Conservation (phyloP, 768 basidiomycete species). For the Lactarius sp. region DNA sequence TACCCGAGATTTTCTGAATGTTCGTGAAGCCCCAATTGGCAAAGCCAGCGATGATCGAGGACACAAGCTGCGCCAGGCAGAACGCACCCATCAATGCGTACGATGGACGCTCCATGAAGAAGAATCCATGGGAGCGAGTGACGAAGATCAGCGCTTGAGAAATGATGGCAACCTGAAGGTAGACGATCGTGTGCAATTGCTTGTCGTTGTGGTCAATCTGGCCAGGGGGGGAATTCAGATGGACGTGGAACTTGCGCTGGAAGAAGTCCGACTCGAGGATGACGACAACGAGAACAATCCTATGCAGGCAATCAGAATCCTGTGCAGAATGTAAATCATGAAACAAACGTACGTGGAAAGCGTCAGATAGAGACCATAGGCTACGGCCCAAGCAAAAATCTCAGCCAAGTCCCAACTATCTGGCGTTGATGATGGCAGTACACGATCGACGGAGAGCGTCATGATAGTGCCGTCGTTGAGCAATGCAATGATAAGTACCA, state of each 20-base stretch:
- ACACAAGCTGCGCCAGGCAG: slow-evolving; percentile 88
- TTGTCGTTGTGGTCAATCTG: slow-evolving; percentile 51
- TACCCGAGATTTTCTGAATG: slow-evolving; percentile 74
- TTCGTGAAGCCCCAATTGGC: slow-evolving; percentile 93
- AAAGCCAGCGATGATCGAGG: slow-evolving; percentile 92
- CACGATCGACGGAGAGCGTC: slow-evolving; percentile 95
- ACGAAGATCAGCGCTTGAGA: slow-evolving; percentile 97
- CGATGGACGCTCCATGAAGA: slow-evolving; percentile 96
- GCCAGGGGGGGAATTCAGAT: slow-evolving; percentile 35
- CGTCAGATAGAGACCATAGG: slow-evolving; percentile 92
- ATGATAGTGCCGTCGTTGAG: slow-evolving; percentile 99
- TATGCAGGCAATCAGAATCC: slow-evolving; percentile 30
- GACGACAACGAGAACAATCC: slow-evolving; percentile 72
- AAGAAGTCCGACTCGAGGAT: slow-evolving; percentile 89
- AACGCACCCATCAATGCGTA: slow-evolving; percentile 85
- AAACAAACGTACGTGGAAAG: slow-evolving; percentile 68
- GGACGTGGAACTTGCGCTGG: slow-evolving; percentile 78
- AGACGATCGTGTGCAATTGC: slow-evolving; percentile 85
- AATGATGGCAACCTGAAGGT: slow-evolving; percentile 97
- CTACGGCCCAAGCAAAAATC: slow-evolving; percentile 93
- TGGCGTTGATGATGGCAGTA: slow-evolving; percentile 86
- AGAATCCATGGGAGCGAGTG: slow-evolving; percentile 90
- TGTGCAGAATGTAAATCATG: slow-evolving; percentile 16
- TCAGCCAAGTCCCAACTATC: slow-evolving; percentile 96
- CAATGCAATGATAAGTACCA: slow-evolving; percentile 96